Base-by-base conservation (phyloP, 176 grass and related monocot genomes). In the Oryza glaberrima region DNA sequence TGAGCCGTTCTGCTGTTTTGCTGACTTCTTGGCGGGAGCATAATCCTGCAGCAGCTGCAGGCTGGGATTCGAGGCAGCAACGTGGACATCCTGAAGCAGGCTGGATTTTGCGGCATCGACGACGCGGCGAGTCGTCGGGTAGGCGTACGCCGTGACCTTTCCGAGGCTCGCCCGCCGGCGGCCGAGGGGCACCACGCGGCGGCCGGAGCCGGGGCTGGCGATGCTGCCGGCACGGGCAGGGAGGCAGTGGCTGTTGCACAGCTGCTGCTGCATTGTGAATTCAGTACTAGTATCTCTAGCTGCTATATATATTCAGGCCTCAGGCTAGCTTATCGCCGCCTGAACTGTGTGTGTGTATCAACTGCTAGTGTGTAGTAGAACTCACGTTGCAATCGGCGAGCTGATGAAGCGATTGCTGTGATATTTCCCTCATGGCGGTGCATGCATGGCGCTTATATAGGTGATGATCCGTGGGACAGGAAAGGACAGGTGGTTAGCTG, bases 371-470 rank as follows among this genome's bases (percentile, higher is more conserved):
- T 7, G 19, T 60, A 60, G 20, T 60, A 60, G 20, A 22, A 9
- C 56, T 63, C 58, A 63, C 58, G 4, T 16, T 25, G 12, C 63
- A 7, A 43, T 78, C 56, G n/a, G 44, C 58, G 76, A 46, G 76
- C 34, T 26, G 60, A 14, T 23, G 4, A 15, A 23, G 11, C n/a
- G 1, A 13, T 58, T 9, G 54, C n/a, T 25, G 44, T 23, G 13
- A 58, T n/a, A 8, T 44, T 15, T 45, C 60, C 9, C 9, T 10
- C 3, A 65, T 65, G 58, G 60, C 36, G 14, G 9, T 65, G 76
- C 76, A 26, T 65, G 76, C 76, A 44, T 78, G 60, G 6, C 14
- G 17, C n/a, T 65, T 78, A 65, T 19, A 78, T 66, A 78, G 60
- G 38, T 45, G n/a, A 65, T 1, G 13, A 38, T 15, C 4, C 13